Evolutionary conservation across 345 rosid species (phyloP), one percentile per base, ranked within the genome.

Genomic region (Geranium rotundifolium): DNA sequence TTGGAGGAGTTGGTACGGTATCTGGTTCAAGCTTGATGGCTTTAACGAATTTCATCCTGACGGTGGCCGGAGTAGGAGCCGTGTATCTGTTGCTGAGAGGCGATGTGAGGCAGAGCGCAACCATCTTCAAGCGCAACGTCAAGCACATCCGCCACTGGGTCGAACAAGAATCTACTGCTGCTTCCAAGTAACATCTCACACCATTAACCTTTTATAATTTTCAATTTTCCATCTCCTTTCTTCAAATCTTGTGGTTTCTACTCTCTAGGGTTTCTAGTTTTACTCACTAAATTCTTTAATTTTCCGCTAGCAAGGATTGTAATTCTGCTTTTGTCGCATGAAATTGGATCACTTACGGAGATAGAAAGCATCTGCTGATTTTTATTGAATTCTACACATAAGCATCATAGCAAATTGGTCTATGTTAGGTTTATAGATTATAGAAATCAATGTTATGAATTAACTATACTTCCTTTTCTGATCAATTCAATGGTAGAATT

Each of bases 11-110:
- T n/a, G n/a, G 27, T 23, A 23, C 27, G 2, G 27, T 23, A 23
- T 23, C 27, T 23, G 27, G 27, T 23, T 23, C 27, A 23, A 23
- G 27, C 27, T 23, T 23, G 27, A 92, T 92, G 98, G 96, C 82
- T 0, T 64, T 92, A 73, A 89, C 97, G 19, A 92, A 92, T 68
- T 87, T 92, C 58, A 83, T 92, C 29, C 61, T 85, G 60, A 93
- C 97, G 59, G 97, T 93, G 65, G 97, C 88, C 3, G 97, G 99
- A 7, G 97, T 90, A 17, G 79, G 99, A 64, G 99, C 97, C 5
- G 92, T 84, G 56, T 80, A 90, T 65, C 81, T 93, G 64, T 70
- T 93, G 12, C 57, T 93, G 76, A 81, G 88, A 78, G 81, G 89
- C 76, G 99, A 93, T 62, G 99, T 88, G 23, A 88, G 84, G 76